Base-by-base conservation (phyloP, 208 protist genomes). In the Strigomonas galati region DNA sequence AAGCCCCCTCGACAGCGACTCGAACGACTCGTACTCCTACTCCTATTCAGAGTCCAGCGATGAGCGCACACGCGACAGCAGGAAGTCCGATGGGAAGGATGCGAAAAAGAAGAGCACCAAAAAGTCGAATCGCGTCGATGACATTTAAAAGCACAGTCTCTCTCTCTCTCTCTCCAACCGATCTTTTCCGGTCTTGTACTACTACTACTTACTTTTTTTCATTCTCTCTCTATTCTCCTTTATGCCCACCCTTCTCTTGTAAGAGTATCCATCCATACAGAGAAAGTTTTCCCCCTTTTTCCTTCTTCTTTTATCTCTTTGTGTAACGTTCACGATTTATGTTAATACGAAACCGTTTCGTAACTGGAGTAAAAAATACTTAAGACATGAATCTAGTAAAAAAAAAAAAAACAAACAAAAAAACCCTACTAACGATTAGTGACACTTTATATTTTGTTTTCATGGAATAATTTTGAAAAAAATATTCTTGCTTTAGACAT, bases 231-330 rank as follows among this genome's bases (percentile, higher is more conserved):
- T n/a, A n/a, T n/a, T n/a, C n/a, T n/a, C n/a, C n/a, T n/a, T n/a
- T n/a, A n/a, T n/a, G n/a, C n/a, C n/a, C n/a, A n/a, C n/a, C n/a
- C n/a, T n/a, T n/a, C n/a, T n/a, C n/a, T n/a, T n/a, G n/a, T n/a
- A n/a, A n/a, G n/a, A n/a, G n/a, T n/a, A n/a, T n/a, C n/a, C n/a
- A n/a, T n/a, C n/a, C n/a, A n/a, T n/a, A n/a, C n/a, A n/a, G n/a
- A n/a, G n/a, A n/a, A n/a, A n/a, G n/a, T 56, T 56, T 56, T 56
- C 26, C 51, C 51, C 26, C 32, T 61, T 37, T 61, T 40, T 61
- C 32, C 15, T 61, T 61, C 32, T 61, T 61, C 9, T 17, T 19
- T 40, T 61, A 28, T 28, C 26, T n/a, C 51, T 24, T 14, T 56
- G 10, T 56, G n/a, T 28, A 10, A 28, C 7, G 17, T 17, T 56